phyloP scores from a whole-genome alignment of 257 asterid species.

The Nicotiana attenuata region DNA sequence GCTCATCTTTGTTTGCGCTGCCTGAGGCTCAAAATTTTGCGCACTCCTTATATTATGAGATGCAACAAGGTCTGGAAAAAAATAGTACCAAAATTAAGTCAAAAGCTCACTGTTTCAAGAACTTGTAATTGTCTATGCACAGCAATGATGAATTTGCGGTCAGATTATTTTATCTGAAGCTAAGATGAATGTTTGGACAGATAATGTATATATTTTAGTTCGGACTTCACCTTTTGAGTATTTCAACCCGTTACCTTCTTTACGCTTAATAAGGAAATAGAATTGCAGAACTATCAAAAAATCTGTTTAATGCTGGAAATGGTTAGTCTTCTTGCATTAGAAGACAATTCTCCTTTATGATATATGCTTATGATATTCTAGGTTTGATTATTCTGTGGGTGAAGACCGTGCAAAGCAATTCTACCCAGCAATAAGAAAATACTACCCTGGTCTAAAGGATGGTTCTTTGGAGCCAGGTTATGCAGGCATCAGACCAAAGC shows the following conservation, averaged over 20 bases:
- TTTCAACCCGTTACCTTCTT: background rate
- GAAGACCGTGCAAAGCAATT: constrained; percentile 52
- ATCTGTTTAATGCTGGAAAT: background rate
- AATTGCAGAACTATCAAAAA: background rate
- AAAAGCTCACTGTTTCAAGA: background rate
- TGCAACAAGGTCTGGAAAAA: background rate
- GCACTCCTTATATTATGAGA: background rate
- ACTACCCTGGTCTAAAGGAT: constrained; percentile 58
- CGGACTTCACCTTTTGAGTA: background rate
- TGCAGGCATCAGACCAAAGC: constrained; percentile 78
- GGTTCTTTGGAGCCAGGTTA: constrained; percentile 78
- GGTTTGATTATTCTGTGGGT: constrained; percentile 73
- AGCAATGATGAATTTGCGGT: no score
- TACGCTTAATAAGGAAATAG: background rate
- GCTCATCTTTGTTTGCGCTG: background rate
- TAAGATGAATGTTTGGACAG: background rate
- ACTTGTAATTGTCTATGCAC: background rate
- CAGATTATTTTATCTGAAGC: no score
- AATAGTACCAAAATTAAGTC: background rate
- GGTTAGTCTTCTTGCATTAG: background rate
- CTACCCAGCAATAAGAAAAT: constrained; percentile 69
- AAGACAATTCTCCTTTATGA: background rate
- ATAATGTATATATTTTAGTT: background rate
- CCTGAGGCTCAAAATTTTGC: background rate
- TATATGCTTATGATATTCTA: constrained; percentile 10